Percentiles rank a stretch among this genome's conserved stretches.
Conservation (phyloP, 2,329 filamentous ascomycete species). For the Elsinoe necatrix region DNA sequence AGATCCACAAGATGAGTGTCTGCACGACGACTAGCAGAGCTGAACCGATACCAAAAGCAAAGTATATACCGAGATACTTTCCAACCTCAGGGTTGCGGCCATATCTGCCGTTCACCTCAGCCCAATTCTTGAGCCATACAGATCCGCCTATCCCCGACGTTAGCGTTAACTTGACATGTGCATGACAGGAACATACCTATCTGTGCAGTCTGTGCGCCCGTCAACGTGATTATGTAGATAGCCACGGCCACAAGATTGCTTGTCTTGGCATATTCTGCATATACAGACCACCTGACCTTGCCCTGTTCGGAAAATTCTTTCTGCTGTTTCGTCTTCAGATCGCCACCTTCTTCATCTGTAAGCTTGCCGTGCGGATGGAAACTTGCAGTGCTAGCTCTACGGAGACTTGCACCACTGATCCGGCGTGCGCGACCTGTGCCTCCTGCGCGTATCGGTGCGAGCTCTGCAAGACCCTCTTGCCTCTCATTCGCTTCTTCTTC, state of each 20-base stretch:
- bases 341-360: conserved; percentile 66
- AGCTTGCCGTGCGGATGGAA: conserved; percentile 79
- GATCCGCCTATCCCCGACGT: conserved; percentile 52
- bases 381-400: conserved; percentile 83
- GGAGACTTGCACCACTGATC: conserved; percentile 66
- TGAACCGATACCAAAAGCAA: conserved; percentile 84
- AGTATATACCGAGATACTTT: conserved; percentile 91
- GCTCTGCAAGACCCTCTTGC: conserved; percentile 65
- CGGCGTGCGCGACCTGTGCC: conserved; percentile 47
- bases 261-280: conserved; percentile 86
- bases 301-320: conserved; percentile 90
- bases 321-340: conserved; percentile 67
- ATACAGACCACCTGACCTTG: conserved; percentile 96
- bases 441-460: conserved; percentile 61
- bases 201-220: conserved; percentile 72
- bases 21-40: conserved; percentile 80
- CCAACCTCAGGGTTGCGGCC: conserved; percentile 67
- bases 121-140: conserved; percentile 91
- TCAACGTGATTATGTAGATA: conserved; percentile 67
- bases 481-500: conserved; percentile 49
- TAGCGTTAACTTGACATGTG: conserved; percentile 19
- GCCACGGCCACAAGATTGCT: conserved; percentile 79
- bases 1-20: conserved; percentile 95
- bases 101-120: conserved; percentile 63
- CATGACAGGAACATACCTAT: conserved; percentile 51